A percentile compares a stretch with the other conserved stretches of the same genome.
Conservation (phyloP, 208 protist species). For the Trypanosoma grayi region DNA sequence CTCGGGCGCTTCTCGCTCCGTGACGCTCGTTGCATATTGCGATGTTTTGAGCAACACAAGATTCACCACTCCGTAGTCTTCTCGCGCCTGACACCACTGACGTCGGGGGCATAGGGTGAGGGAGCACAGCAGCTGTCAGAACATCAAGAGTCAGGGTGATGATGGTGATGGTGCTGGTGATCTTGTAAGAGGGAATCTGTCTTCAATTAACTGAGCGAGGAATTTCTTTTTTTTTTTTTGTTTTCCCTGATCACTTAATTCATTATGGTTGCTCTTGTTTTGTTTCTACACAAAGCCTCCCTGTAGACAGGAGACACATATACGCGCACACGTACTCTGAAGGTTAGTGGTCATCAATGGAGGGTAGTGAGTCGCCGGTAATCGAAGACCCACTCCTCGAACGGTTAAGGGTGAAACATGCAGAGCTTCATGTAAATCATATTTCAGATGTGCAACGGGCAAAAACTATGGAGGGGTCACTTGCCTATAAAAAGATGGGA, state of each 20-base stretch:
- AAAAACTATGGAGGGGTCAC: constrained; percentile 35
- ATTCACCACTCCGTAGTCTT: constrained; percentile 83
- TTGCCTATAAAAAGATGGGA: constrained; percentile 39
- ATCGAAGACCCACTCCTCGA: constrained; percentile 33
- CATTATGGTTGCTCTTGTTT: too few relatives aligned
- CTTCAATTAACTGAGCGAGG: background rate
- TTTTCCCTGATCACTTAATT: background rate
- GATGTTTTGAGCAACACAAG: constrained; percentile 71
- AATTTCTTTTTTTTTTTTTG: background rate
- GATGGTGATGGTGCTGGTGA: too few relatives aligned
- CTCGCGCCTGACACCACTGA: constrained; percentile 59
- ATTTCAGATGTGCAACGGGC: constrained; percentile 38
- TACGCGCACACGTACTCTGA: too few relatives aligned
- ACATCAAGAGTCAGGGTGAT: too few relatives aligned
- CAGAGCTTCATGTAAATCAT: constrained; percentile 35
- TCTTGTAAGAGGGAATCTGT: background rate
- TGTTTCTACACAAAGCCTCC: too few relatives aligned
- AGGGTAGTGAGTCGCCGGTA: background rate
- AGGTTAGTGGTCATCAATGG: background rate
- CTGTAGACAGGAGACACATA: too few relatives aligned
- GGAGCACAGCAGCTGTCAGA: background rate
- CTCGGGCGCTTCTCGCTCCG: constrained; percentile 62
- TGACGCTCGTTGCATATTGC: constrained; percentile 72
- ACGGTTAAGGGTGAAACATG: constrained; percentile 55
- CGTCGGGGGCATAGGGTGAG: constrained; percentile 18